Evolutionary conservation across 208 protist species (phyloP), one percentile per base, ranked within the genome.

Genomic region (Crithidia sp.): DNA sequence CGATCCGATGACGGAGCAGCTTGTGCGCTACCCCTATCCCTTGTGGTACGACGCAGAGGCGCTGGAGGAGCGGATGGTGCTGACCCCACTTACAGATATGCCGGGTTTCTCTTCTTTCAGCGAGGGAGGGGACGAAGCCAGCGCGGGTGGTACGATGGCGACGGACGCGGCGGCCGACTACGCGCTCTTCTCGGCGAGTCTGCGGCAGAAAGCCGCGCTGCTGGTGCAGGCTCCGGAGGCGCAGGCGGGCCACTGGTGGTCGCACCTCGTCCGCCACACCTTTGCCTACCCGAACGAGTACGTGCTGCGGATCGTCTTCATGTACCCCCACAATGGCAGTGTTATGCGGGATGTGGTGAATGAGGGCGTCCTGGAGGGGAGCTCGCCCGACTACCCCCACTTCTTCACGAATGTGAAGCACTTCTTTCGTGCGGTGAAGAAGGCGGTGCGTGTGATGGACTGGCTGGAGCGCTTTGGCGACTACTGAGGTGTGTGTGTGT

Each of bases 311-410:
- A 67, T 86, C 10, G 57, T 92, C 67, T 95, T 95, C 61, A 72
- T 90, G 49, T 95, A 89, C 66, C 90, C 90, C 7, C 86, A 94
- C 76, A 92, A 95, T 53, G 87, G 83, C 64, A 89, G 71, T 44
- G 75, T 91, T 17, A 91, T 91, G 85, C 79, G 72, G 6, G 75
- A 82, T 69, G 68, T 92, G 39, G 74, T 91, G 59, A 91, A 95
- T 67, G 68, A 84, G 7, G 55, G 67, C 9, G 71, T 67, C 40
- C 40, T 63, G 13, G 50, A 74, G 9, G 69, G 75, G 16, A 75
- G 77, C 56, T 67, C 49, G 6, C 37, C 65, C 2, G 44, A 63
- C 6, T 72, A 92, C 71, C 52, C 79, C 17, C 78, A 94, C 68
- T 90, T 92, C 66, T 92, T 84, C 61, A 45, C 55, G 17, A 57